Percentiles rank a stretch among this genome's conserved stretches.
Evolutionary conservation across 345 rosid species (phyloP).

Genomic region (Balakata baccata): DNA sequence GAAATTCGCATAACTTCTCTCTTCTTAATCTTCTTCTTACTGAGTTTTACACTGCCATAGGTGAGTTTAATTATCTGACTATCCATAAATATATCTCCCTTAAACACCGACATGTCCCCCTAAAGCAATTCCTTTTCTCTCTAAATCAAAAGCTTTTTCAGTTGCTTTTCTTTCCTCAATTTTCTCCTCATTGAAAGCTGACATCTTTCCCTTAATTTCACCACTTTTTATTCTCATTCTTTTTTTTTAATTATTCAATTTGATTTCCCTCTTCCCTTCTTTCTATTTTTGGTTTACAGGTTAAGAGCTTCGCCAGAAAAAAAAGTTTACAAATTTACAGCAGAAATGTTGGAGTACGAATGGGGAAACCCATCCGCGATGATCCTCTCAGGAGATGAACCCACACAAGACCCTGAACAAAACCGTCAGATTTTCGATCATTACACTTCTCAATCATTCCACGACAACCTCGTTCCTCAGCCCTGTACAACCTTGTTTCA

Average conservation of each 20-base stretch:
- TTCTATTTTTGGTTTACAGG: conserved; percentile 4
- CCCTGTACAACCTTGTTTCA: conserved; percentile 17
- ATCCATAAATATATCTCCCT: conserved; percentile 33
- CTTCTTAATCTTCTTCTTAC: neutral
- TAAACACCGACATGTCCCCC: conserved; percentile 58
- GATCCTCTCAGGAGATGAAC: conserved; percentile 43
- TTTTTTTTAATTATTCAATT: neutral
- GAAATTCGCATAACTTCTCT: conserved; percentile 18
- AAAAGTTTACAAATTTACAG: neutral
- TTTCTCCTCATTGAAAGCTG: conserved; percentile 28
- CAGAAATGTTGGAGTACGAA: conserved; percentile 75
- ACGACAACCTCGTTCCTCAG: conserved; percentile 30
- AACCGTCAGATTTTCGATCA: conserved; percentile 49
- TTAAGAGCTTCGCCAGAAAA: neutral
- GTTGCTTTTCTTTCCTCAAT: conserved; percentile 10
- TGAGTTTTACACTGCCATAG: conserved; percentile 16
- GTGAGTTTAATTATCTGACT: conserved; percentile 23
- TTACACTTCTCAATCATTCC: conserved; percentile 32
- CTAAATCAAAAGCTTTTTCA: too few relatives aligned
- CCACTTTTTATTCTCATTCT: neutral
- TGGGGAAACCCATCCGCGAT: conserved; percentile 70
- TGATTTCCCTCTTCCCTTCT: neutral
- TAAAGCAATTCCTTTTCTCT: conserved; percentile 19
- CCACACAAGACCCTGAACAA: conserved; percentile 45
- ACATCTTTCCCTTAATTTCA: conserved; percentile 12